Percentiles rank a stretch among this genome's conserved stretches.
These are phyloP conservation scores for Erysimum cheiranthoides DNA, from an alignment of 345 rosid genomes.

Conservation along the genomic window DNA sequence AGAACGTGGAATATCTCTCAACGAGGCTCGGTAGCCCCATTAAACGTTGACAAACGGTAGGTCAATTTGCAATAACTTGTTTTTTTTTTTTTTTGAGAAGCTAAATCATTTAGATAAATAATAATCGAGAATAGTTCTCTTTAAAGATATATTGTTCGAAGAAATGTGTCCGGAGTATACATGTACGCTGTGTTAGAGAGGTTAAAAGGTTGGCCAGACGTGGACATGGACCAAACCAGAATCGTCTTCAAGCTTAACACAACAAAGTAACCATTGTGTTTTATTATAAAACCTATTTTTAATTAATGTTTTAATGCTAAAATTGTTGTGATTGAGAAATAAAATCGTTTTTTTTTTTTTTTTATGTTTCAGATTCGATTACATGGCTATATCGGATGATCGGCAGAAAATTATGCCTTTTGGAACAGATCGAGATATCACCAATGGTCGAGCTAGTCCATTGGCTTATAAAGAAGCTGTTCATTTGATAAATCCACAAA, in stretches of 20 bases:
- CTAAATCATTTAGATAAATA: not conserved
- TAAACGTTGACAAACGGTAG: constrained; percentile 83
- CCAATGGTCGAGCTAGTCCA: constrained; percentile 32
- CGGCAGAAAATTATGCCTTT: constrained; percentile 74
- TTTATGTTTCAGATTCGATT: constrained; percentile 24
- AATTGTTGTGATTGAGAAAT: not conserved
- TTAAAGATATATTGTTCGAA: constrained; percentile 69
- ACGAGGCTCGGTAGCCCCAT: constrained; percentile 50
- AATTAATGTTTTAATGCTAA: not conserved
- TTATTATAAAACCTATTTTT: not conserved
- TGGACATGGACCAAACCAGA: constrained; percentile 81
- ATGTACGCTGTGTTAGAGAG: constrained; percentile 72
- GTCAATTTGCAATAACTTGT: not conserved
- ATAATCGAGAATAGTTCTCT: not conserved
- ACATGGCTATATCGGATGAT: constrained; percentile 76
- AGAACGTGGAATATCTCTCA: constrained; percentile 55
- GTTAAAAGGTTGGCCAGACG: constrained; percentile 72
- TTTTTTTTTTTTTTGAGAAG: not conserved
- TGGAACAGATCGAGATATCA: constrained; percentile 46
- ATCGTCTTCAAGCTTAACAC: constrained; percentile 75
- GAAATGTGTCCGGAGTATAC: constrained; percentile 71
- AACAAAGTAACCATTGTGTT: constrained; percentile 48
- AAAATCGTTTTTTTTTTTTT: not conserved
- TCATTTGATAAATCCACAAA: constrained; percentile 61
- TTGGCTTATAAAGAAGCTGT: constrained; percentile 90